Conservation (phyloP, 140 eudicot genomes). For the Stevia rebaudiana region DNA sequence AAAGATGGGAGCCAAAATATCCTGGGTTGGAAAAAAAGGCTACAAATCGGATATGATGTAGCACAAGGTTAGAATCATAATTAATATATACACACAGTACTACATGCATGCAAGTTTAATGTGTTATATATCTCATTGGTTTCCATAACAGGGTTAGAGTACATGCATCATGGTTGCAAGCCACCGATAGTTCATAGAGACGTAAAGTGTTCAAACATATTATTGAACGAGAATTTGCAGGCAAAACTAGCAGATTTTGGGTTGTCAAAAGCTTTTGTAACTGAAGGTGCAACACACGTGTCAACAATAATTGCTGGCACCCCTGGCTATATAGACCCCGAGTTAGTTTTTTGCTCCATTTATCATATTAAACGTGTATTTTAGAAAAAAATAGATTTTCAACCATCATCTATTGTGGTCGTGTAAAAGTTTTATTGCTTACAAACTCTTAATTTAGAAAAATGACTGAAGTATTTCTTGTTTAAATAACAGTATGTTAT, state of each 20-base stretch:
- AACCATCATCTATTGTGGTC: not conserved
- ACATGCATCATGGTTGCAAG: constrained; percentile 42
- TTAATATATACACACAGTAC: too few species aligned
- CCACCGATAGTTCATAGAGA: constrained; percentile 51
- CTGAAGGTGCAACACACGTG: constrained; percentile 33
- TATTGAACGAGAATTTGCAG: constrained; percentile 30
- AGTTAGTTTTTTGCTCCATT: constrained; percentile 28
- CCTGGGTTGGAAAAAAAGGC: constrained; percentile 29
- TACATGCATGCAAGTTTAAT: too few species aligned
- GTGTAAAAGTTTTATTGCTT: not conserved
- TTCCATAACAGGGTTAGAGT: constrained; percentile 32
- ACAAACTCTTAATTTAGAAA: not conserved
- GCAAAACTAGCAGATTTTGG: constrained; percentile 55
- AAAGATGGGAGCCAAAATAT: constrained; percentile 7
- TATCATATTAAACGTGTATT: too few species aligned
- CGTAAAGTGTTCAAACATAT: constrained; percentile 40
- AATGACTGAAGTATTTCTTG: not conserved
- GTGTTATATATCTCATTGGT: not conserved
- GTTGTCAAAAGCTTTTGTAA: constrained; percentile 34
- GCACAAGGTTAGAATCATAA: constrained; percentile 35
- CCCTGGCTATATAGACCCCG: constrained; percentile 51
- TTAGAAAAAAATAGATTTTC: not conserved
- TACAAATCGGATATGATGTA: constrained; percentile 36
- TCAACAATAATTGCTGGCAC: constrained; percentile 46
- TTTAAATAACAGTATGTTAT: not conserved